Evolutionary conservation across 352 stramenopile genomes (phyloP).

Genomic region (Globisporangium rhizosaccharum): DNA sequence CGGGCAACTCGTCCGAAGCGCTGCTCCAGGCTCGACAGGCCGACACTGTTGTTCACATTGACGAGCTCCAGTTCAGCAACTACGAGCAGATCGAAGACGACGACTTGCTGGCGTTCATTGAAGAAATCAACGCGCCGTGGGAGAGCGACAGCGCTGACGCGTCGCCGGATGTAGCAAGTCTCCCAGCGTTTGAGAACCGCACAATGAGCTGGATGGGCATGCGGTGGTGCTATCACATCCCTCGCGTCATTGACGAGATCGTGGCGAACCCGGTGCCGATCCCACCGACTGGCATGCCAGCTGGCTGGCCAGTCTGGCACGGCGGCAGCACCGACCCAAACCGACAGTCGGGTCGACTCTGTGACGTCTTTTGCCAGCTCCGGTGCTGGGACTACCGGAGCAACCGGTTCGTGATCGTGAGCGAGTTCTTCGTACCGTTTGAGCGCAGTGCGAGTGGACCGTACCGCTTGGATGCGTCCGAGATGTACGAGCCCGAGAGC

Average conservation of each 20-base stretch:
- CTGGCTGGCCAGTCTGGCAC: slow-evolving; percentile 56
- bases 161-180: slow-evolving; percentile 12
- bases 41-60: slow-evolving; percentile 10
- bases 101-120: slow-evolving; percentile 39
- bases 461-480: slow-evolving; percentile 10
- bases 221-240: slow-evolving; percentile 77
- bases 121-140: slow-evolving; percentile 61
- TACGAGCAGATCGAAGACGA: slow-evolving; percentile 16
- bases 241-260: slow-evolving; percentile 47
- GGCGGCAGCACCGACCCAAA: slow-evolving; percentile 26
- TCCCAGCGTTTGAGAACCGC: slow-evolving; percentile 32
- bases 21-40: not conserved
- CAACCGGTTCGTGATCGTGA: slow-evolving; percentile 40
- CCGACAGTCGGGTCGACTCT: not conserved
- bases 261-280: slow-evolving; percentile 50
- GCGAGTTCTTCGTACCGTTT: slow-evolving; percentile 76
- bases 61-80: slow-evolving; percentile 22
- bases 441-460: slow-evolving; percentile 19
- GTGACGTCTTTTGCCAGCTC: slow-evolving; percentile 67
- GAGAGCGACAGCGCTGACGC: slow-evolving; percentile 15
- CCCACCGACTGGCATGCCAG: slow-evolving; percentile 48
- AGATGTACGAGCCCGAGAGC: slow-evolving; percentile 38
- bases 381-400: slow-evolving; percentile 60
- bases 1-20: slow-evolving; percentile 17
- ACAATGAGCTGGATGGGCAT: slow-evolving; percentile 74